Evolutionary conservation across 257 asterid species (phyloP).

Genomic region (Mentha longifolia): DNA sequence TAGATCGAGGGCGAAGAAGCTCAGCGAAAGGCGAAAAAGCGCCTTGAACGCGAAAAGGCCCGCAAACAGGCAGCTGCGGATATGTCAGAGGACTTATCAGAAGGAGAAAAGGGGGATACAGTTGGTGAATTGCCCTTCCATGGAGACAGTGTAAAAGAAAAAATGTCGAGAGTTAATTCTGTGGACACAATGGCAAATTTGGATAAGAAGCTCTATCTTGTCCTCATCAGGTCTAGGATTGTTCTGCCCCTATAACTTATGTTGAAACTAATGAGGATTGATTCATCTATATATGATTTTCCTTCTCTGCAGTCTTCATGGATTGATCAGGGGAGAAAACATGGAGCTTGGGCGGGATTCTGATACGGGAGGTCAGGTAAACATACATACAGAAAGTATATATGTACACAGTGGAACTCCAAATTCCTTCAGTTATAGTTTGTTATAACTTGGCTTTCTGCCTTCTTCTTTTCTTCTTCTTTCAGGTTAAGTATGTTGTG

Average conservation of each 20-base stretch:
- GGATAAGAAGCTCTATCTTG: constrained; percentile 67
- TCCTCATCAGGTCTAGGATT: constrained; percentile 59
- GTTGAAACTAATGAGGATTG: not conserved
- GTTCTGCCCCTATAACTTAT: not conserved
- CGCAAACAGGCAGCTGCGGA: constrained; percentile 77
- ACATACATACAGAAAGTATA: not conserved
- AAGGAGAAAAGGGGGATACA: constrained; percentile 73
- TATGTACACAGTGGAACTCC: constrained; percentile 19
- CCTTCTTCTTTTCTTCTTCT: not conserved
- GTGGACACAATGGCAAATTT: constrained; percentile 56
- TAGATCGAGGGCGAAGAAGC: constrained; percentile 72
- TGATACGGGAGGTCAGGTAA: constrained; percentile 76
- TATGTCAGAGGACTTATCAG: constrained; percentile 77
- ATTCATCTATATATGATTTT: not conserved
- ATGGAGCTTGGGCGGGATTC: constrained; percentile 90
- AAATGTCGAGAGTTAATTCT: constrained; percentile 57
- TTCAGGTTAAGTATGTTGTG: constrained; percentile 78
- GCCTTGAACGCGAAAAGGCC: constrained; percentile 60
- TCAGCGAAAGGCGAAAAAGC: constrained; percentile 53
- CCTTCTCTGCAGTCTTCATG: constrained; percentile 64
- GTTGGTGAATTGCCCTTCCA: constrained; percentile 48
- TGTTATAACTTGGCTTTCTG: constrained; percentile 7
- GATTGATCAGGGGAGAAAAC: constrained; percentile 76
- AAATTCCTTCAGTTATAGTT: not conserved
- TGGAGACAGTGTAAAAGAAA: constrained; percentile 46